Evolutionary conservation across 2,329 filamentous ascomycete species (phyloP).

Genomic region (Claviceps quebecensis): DNA sequence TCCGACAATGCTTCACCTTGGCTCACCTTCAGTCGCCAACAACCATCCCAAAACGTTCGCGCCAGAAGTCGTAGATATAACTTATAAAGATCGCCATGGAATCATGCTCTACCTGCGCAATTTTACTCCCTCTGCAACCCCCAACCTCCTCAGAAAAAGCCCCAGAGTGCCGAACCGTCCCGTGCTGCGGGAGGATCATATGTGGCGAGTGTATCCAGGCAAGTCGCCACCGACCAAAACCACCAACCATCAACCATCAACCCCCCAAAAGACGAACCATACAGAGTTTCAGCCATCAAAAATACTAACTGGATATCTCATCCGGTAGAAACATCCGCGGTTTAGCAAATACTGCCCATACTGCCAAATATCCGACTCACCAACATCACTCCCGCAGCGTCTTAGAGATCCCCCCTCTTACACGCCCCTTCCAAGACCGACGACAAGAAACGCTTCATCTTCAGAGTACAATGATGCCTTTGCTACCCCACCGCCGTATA

Average conservation of each 20-base stretch:
- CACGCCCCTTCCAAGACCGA: conserved; percentile 22
- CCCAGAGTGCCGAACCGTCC: conserved; percentile 44
- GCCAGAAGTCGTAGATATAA: no score
- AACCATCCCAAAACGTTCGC: neutral
- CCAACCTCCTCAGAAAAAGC: conserved; percentile 46
- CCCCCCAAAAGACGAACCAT: neutral
- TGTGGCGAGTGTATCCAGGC: conserved; percentile 57
- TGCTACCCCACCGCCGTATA: conserved; percentile 27
- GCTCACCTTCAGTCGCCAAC: no score
- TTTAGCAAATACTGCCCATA: conserved; percentile 58
- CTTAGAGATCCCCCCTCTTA: conserved; percentile 58
- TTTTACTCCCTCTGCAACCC: conserved; percentile 40
- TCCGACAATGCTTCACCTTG: no score
- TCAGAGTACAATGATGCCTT: conserved; percentile 6
- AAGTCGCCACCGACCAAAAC: conserved; percentile 13
- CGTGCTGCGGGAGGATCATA: conserved; percentile 57
- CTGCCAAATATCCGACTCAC: conserved; percentile 55
- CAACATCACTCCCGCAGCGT: conserved; percentile 44
- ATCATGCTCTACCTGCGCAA: conserved; percentile 58
- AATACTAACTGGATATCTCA: conserved; percentile 4
- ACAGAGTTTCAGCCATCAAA: neutral
- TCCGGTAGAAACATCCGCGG: conserved; percentile 42
- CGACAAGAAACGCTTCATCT: conserved; percentile 8
- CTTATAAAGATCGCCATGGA: conserved; percentile 15
- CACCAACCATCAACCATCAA: no score